A percentile compares a stretch with the other conserved stretches of the same genome.
Evolutionary conservation across 2,329 filamentous ascomycete species (phyloP).

Genomic region (Hortaea werneckii): DNA sequence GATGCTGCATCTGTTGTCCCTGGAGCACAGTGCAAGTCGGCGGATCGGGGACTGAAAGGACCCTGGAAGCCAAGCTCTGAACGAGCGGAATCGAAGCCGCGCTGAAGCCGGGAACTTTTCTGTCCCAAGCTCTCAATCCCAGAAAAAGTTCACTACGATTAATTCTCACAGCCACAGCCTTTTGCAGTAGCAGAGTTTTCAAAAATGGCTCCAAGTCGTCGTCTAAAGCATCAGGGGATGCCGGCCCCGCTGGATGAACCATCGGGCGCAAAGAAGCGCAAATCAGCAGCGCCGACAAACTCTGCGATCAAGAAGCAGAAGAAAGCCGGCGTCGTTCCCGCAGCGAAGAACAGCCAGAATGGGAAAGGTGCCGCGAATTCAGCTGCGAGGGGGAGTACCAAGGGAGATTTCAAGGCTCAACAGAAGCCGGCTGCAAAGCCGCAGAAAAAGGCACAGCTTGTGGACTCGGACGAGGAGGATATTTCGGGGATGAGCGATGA

Average conservation of each 20-base stretch:
- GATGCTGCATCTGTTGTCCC: too few species aligned
- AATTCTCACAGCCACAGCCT: too few species aligned
- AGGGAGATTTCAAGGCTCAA: slow-evolving; percentile 23
- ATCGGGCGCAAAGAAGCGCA: slow-evolving; percentile 73
- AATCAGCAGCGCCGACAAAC: slow-evolving; percentile 52
- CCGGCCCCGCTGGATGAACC: slow-evolving; percentile 71
- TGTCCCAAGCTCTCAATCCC: too few species aligned
- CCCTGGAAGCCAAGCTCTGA: too few species aligned
- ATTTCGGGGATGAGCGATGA: slow-evolving; percentile 17
- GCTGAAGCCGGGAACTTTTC: too few species aligned
- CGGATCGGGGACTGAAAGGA: too few species aligned
- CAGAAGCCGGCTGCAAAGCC: slow-evolving; percentile 18
- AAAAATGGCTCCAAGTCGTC: slow-evolving; percentile 54
- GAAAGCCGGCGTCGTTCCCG: slow-evolving; percentile 37
- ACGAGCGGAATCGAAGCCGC: too few species aligned
- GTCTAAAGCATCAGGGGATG: slow-evolving; percentile 91
- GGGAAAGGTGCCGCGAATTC: slow-evolving; percentile 20
- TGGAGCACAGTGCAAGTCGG: too few species aligned
- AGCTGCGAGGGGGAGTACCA: slow-evolving; percentile 19
- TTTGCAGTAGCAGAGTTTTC: neutral
- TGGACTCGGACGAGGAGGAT: slow-evolving; percentile 27
- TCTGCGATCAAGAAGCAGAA: slow-evolving; percentile 57
- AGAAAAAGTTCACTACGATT: too few species aligned
- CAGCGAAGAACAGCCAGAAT: slow-evolving; percentile 25
- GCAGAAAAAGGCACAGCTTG: slow-evolving; percentile 23